phyloP scores from a whole-genome alignment of 495 filamentous ascomycete genomes.

The Neurospora sp. region DNA sequence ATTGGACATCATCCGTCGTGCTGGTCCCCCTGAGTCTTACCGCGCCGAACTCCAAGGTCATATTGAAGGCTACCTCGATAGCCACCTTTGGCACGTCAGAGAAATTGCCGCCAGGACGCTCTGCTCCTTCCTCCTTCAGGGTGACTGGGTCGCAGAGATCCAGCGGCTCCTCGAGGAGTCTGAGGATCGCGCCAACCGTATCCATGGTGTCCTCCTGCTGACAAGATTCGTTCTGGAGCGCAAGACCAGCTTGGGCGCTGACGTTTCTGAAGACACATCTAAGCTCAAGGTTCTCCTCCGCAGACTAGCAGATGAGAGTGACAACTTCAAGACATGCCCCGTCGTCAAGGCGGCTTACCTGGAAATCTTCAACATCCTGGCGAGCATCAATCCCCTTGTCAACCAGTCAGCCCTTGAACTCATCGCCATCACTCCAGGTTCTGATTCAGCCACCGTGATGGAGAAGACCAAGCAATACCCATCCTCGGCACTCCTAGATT shows the following conservation, averaged over 20 bases:
- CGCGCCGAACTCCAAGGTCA: slow-evolving; percentile 34
- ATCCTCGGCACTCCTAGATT: slow-evolving; percentile 17
- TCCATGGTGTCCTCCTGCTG: slow-evolving; percentile 60
- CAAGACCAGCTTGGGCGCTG: slow-evolving; percentile 26
- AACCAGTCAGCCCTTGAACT: background rate
- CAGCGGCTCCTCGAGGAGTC: slow-evolving; percentile 31
- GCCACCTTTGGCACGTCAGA: slow-evolving; percentile 74
- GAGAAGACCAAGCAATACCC: background rate
- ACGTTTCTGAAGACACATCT: slow-evolving; percentile 4
- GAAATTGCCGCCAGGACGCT: slow-evolving; percentile 82
- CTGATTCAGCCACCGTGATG: background rate
- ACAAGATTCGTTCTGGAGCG: slow-evolving; percentile 43
- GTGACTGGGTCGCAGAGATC: slow-evolving; percentile 42
- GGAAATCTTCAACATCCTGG: slow-evolving; percentile 29
- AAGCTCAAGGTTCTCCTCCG: slow-evolving; percentile 5
- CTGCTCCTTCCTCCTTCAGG: slow-evolving; percentile 48
- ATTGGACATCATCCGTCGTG: slow-evolving; percentile 67
- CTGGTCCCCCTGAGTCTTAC: slow-evolving; percentile 41
- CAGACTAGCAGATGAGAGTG: slow-evolving; percentile 6
- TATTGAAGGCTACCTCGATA: slow-evolving; percentile 52
- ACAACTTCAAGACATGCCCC: slow-evolving; percentile 16
- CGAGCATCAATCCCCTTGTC: slow-evolving; percentile 1
- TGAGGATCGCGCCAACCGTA: slow-evolving; percentile 14
- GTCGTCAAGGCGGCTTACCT: slow-evolving; percentile 31
- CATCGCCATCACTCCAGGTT: slow-evolving; percentile 1